A percentile compares a stretch with the other conserved stretches of the same genome.
Evolutionary conservation across 768 basidiomycete genomes (phyloP).

Genomic region (Amanita muscaria): DNA sequence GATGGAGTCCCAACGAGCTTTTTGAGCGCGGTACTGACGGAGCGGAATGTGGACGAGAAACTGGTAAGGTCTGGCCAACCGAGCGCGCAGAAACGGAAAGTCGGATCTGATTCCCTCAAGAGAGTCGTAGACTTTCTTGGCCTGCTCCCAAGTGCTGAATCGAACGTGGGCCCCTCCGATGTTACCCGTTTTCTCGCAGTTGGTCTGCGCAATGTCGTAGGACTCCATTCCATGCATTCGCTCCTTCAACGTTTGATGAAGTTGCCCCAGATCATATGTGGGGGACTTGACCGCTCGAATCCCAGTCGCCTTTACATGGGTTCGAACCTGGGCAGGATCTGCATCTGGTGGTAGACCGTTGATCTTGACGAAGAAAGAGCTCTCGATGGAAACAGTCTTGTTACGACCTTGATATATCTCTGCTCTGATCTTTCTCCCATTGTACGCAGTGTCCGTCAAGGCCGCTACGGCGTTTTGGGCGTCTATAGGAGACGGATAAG

Average conservation of each 20-base stretch:
- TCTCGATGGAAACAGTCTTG: not conserved
- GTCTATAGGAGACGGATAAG: too few relatives aligned
- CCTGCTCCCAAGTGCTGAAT: conserved; percentile 42
- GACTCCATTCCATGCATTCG: not conserved
- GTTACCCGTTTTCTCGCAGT: conserved; percentile 3
- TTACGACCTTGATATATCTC: conserved; percentile 31
- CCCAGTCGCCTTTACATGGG: not conserved
- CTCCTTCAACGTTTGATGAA: not conserved
- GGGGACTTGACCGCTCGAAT: not conserved
- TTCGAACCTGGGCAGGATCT: not conserved
- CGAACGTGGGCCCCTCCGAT: conserved; percentile 32
- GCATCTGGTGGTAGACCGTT: not conserved
- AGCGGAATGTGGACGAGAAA: conserved; percentile 42
- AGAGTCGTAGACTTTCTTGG: conserved; percentile 28
- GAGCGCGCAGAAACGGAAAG: conserved; percentile 27
- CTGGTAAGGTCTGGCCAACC: conserved; percentile 39
- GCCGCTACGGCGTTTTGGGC: too few relatives aligned
- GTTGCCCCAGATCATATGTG: not conserved
- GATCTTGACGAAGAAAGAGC: not conserved
- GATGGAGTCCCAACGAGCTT: conserved; percentile 38
- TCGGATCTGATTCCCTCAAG: conserved; percentile 25
- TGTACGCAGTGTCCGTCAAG: conserved; percentile 23
- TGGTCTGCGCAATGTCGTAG: not conserved
- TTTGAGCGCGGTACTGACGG: conserved; percentile 45
- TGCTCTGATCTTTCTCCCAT: conserved; percentile 37